Evolutionary conservation across 345 rosid species (phyloP), one percentile per base, ranked within the genome.

Genomic region (Gossypium longicalyx): DNA sequence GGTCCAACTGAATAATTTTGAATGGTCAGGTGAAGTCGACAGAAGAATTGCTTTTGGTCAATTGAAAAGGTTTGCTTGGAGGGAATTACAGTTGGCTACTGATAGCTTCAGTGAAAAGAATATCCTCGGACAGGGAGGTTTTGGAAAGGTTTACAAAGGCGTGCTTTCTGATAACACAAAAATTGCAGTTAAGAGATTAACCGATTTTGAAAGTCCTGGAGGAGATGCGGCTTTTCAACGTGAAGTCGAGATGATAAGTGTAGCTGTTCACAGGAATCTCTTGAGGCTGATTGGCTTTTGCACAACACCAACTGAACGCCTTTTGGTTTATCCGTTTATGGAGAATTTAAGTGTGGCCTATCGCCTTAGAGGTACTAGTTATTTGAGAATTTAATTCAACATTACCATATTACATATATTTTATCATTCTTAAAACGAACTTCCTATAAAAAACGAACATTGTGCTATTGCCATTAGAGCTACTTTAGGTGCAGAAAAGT

Each of bases 231-330:
- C 97, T 76, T 94, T 92, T 87, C 95, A 91, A 74, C 89, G 98
- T 45, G 97, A 94, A 86, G 98, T 92, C 23, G 97, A 92, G 89
- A 89, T 94, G 98, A 94, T 91, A 78, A 94, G 97, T 67, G 97
- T 94, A 73, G 98, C 98, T 60, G 98, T 94, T 71, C 98, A 94
- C 73, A 87, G 84, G 84, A 94, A 94, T 77, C 89, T 94, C 25
- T 82, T 92, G 60, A 86, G 93, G 68, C 82, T 94, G 56, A 94
- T 94, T 72, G 98, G 97, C 15, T 94, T 94, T 79, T 94, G 98
- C 82, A 92, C 97, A 49, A 94, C 97, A 1, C 90, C 88, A 76
- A 92, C 97, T 1, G 98, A 94, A 75, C 95, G 97, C 45, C 91
- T 94, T 68, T 77, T 94, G 82, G 97, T 94, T 41, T 92, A 94